Base-by-base conservation (phyloP, 768 basidiomycete species). In the Macrolepiota dolichaula region DNA sequence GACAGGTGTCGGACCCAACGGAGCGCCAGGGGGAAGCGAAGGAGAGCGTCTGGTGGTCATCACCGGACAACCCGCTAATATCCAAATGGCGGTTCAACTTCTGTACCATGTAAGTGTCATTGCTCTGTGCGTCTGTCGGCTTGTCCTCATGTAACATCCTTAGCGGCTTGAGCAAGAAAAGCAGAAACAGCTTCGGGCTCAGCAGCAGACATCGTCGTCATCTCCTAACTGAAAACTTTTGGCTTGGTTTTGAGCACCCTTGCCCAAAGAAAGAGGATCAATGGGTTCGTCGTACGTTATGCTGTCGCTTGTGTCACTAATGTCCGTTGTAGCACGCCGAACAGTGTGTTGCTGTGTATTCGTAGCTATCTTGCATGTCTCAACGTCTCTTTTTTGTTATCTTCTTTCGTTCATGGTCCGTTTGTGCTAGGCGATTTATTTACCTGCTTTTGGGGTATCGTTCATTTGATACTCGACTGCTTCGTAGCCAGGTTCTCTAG, bases 31-130 rank as follows among this genome's bases (percentile, higher is more conserved):
- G 1, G 89, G 88, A 36, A 85, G 86, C 35, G 92, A 95, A 68
- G 91, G 91, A 49, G 96, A 98, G 74, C 77, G 96, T 67, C 72
- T 99, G 71, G 96, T 99, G 6, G 96, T 95, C 53, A 98, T 99
- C 69, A 97, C 95, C 19, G 97, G 97, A n/a, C 88, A 89, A 69
- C 94, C 94, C 1, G 79, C 86, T 3, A 96, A 96, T 70, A 96
- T 99, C 63, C 94, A 97, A 73, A 94, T 95, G 85, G 97, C 97
- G 5, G 94, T 99, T 37, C 89, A 92, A 66, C 71, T 98, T 66
- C 77, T 99, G 66, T 93, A 93, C 70, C 89, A 91, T 69, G 91
- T 92, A 74, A 63, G 87, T 72, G 42, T 27, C 24, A 57, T 49
- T 42, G 35, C 42, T 50, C 7, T 17, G 51, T 17, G 24, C 46